Evolutionary conservation across 129 eudicot genomes (phyloP), one percentile per base, ranked within the genome.

Genomic region (Pseudognaphalium luteoalbum): DNA sequence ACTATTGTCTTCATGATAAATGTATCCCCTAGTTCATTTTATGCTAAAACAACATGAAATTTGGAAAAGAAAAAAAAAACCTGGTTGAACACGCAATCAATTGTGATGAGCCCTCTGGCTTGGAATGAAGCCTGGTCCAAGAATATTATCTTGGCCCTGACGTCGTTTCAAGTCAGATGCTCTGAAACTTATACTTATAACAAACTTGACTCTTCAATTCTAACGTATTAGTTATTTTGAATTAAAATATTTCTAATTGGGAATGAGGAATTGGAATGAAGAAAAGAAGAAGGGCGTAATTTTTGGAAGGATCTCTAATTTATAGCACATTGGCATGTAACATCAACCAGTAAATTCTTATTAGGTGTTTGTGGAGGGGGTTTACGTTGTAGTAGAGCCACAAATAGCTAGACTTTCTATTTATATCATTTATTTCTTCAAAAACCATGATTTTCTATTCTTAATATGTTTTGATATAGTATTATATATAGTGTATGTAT

Each of bases 41-140:
- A 65, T 19, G 51, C 10, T 73, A 25, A 10, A 11, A 4, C 52
- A n/a, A 3, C 3, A 35, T 14, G 1, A 28, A 77, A 58, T 19
- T 1, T 29, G 21, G 12, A 41, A 42, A 20, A 60, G 15, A 21
- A 76, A 37, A 15, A 19, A 32, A 16, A 2, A 11, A 78, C 82
- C 82, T 71, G 8, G 50, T 71, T 62, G 57, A 71, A 72, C 11
- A 62, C 41, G 59, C 30, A 62, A 1, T 54, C 39, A 71, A 28
- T 2, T n/a, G 32, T 28, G 56, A 71, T 25, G 72, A 78, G 77
- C 66, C 51, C 20, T 66, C 77, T 78, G 82, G 44, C 82, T 78
- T 78, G 77, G 82, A 78, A 78, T 47, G 82, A 78, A 63, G 77
- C 72, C 77, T 12, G 61, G 51, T 78, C 82, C 82, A 78, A 78